A percentile compares a stretch with the other conserved stretches of the same genome.
Evolutionary conservation across 495 filamentous ascomycete genomes (phyloP).

Genomic region (Lepidopterella palustris): DNA sequence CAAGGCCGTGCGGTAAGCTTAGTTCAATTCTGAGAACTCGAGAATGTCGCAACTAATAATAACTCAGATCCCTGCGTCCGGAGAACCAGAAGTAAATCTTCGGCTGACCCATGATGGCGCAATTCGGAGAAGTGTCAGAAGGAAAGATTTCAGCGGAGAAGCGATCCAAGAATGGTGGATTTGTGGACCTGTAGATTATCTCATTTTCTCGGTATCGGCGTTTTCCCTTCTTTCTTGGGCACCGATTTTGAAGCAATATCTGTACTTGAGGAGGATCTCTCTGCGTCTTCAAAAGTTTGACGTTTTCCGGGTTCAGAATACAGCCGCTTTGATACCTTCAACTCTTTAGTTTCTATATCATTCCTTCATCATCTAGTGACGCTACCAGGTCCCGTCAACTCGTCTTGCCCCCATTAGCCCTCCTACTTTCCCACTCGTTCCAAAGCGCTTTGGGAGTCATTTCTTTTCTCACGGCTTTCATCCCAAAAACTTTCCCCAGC

Average conservation of each 20-base stretch:
- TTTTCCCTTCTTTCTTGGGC: neutral
- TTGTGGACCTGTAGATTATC: constrained; percentile 1
- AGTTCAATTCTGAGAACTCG: constrained; percentile 37
- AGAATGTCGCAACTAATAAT: constrained; percentile 40
- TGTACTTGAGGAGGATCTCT: neutral
- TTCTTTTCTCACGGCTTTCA: constrained; percentile 12
- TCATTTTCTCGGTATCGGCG: neutral
- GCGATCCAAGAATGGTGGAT: neutral
- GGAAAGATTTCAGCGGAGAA: neutral
- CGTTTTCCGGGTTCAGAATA: neutral
- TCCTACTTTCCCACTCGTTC: constrained; percentile 6
- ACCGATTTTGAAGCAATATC: neutral
- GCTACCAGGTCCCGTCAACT: neutral
- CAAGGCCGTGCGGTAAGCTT: constrained; percentile 70
- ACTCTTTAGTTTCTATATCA: neutral
- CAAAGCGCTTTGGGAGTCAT: constrained; percentile 14
- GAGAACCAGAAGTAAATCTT: constrained; percentile 78
- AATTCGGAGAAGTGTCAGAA: neutral
- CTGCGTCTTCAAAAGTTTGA: neutral
- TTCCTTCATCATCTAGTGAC: neutral
- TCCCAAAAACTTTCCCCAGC: constrained; percentile 2
- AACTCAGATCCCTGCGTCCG: constrained; percentile 56
- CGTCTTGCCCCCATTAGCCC: neutral
- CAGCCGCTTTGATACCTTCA: neutral
- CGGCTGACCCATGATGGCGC: neutral